Conservation (phyloP, 129 eudicot genomes). For the Silybum marianum region DNA sequence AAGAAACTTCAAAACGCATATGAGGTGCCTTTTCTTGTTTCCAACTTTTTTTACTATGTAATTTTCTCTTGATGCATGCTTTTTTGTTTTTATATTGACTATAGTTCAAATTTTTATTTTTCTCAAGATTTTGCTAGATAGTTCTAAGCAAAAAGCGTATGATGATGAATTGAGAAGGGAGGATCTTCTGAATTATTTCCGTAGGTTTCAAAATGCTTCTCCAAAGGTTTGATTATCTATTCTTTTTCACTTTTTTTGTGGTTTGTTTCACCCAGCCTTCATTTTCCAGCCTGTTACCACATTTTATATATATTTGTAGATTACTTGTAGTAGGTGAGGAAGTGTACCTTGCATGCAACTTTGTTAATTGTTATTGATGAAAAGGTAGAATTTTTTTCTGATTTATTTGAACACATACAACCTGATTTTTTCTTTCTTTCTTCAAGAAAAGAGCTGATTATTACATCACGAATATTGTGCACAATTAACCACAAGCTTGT, state of each 20-base stretch:
- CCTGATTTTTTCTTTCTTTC: not conserved
- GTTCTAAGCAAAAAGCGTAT: constrained; percentile 76
- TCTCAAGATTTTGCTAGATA: constrained; percentile 69
- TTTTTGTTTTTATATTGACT: constrained; percentile 7
- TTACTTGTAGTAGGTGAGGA: constrained; percentile 1
- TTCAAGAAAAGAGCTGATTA: not conserved
- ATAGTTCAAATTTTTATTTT: constrained; percentile 9
- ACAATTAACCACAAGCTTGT: too few species aligned
- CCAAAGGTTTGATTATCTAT: constrained; percentile 59
- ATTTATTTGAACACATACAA: not conserved
- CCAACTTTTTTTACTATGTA: not conserved
- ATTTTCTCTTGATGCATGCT: not conserved
- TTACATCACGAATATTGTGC: not conserved
- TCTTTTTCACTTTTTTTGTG: constrained; percentile 9
- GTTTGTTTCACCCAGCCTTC: not conserved
- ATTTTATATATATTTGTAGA: constrained; percentile 2
- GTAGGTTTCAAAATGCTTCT: constrained; percentile 69
- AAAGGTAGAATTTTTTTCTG: too few species aligned
- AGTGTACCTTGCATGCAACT: not conserved
- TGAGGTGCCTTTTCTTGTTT: constrained; percentile 53
- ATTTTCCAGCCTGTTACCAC: constrained; percentile 20
- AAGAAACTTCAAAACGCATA: constrained; percentile 98
- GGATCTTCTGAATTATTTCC: constrained; percentile 82
- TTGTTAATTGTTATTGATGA: too few species aligned
- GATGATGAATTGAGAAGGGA: constrained; percentile 93